A percentile compares a stretch with the other conserved stretches of the same genome.
These are phyloP conservation scores for Spinacia oleracea DNA, from an alignment of 179 eudicot species.

Conservation along the genomic window DNA sequence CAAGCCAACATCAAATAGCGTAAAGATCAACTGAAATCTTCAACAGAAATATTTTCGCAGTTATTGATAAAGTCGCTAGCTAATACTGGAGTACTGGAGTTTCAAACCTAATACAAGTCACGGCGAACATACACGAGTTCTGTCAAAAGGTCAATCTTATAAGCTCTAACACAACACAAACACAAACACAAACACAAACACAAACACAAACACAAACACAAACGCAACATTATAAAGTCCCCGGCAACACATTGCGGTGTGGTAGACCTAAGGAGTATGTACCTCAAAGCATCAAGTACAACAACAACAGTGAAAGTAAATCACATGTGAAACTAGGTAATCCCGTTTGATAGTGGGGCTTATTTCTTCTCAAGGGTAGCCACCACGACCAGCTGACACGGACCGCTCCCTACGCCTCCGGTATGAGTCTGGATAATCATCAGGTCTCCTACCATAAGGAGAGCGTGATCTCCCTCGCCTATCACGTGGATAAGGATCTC, in stretches of 20 bases:
- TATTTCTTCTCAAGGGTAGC: slow-evolving; percentile 20
- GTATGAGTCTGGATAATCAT: slow-evolving; percentile 38
- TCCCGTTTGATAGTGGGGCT: background rate
- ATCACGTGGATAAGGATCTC: slow-evolving; percentile 47
- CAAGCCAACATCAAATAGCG: background rate
- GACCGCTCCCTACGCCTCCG: slow-evolving; percentile 47
- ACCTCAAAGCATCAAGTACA: slow-evolving; percentile 12
- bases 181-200: too few relatives aligned
- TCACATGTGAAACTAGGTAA: background rate
- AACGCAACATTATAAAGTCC: background rate
- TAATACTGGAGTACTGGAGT: background rate
- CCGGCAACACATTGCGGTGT: background rate
- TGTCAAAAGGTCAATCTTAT: background rate
- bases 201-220: too few relatives aligned
- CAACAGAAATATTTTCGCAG: background rate
- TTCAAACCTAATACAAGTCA: background rate
- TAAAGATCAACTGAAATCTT: background rate
- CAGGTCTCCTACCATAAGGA: slow-evolving; percentile 50
- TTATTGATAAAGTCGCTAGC: background rate
- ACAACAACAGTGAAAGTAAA: slow-evolving; percentile 23
- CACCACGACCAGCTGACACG: slow-evolving; percentile 22
- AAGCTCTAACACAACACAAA: background rate
- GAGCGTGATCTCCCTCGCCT: slow-evolving; percentile 46
- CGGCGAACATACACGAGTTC: background rate
- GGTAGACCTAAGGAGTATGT: background rate